Evolutionary conservation across 1,284 basidiomycete genomes (phyloP).

Genomic region (Abortiporus biennis): DNA sequence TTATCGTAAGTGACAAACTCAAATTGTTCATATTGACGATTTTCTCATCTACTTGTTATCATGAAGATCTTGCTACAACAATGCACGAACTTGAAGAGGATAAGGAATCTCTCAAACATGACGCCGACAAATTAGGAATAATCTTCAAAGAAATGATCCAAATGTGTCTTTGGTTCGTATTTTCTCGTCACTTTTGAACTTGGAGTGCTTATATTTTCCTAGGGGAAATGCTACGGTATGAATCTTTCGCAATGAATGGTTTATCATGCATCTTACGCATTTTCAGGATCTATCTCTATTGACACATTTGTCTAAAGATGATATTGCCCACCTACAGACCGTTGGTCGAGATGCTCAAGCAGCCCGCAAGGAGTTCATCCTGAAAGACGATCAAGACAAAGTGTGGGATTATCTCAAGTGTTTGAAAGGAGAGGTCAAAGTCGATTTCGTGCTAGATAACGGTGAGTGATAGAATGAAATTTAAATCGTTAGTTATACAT

Average conservation of each 20-base stretch:
- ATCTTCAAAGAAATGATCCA: conserved; percentile 84
- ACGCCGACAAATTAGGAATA: conserved; percentile 50
- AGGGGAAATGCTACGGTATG: conserved; percentile 82
- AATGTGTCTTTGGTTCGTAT: conserved; percentile 72
- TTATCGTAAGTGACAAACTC: conserved; percentile 43
- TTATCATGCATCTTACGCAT: conserved; percentile 2
- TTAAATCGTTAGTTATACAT: too few relatives aligned
- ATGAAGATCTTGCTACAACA: conserved; percentile 62
- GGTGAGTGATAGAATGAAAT: conserved; percentile 51
- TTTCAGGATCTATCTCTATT: conserved; percentile 78
- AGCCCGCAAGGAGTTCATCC: conserved; percentile 71
- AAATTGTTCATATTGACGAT: not conserved
- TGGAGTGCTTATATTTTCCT: not conserved
- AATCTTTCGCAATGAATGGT: not conserved
- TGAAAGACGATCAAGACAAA: conserved; percentile 76
- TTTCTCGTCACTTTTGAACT: not conserved
- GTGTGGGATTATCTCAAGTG: conserved; percentile 73
- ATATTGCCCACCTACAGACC: conserved; percentile 80
- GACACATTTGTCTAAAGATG: conserved; percentile 72
- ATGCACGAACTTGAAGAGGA: conserved; percentile 59
- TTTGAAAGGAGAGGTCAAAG: conserved; percentile 40
- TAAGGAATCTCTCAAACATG: conserved; percentile 36
- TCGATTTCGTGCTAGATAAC: conserved; percentile 94
- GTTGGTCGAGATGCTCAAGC: conserved; percentile 76
- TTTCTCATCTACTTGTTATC: not conserved